A percentile compares a stretch with the other conserved stretches of the same genome.
Conservation (phyloP, 345 rosid genomes). For the Excoecaria agallocha region DNA sequence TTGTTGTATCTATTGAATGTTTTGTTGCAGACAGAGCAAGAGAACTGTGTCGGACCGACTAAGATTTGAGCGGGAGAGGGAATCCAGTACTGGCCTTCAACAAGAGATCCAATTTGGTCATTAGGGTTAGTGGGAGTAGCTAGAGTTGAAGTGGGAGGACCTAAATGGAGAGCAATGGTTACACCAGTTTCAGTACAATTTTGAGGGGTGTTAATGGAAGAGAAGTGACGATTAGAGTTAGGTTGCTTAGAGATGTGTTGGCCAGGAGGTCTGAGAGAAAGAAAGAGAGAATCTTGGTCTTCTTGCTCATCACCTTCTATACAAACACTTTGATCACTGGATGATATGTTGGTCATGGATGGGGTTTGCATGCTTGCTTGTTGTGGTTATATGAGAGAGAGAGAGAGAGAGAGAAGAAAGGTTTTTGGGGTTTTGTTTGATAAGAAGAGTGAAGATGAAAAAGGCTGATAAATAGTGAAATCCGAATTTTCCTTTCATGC, state of each 20-base stretch:
- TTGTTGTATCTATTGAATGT: conserved; percentile 88
- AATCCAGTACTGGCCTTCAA: conserved; percentile 73
- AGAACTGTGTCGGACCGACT: conserved; percentile 90
- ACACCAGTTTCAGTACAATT: conserved; percentile 36
- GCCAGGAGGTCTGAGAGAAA: conserved; percentile 82
- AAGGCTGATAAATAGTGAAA: neutral
- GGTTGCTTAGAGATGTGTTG: conserved; percentile 35
- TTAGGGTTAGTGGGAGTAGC: conserved; percentile 30
- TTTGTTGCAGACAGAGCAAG: conserved; percentile 84
- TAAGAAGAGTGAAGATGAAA: conserved; percentile 30
- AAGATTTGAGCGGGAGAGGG: conserved; percentile 86
- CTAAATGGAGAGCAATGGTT: conserved; percentile 70
- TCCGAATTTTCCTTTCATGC: no score
- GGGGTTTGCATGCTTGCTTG: conserved; percentile 47
- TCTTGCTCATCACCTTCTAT: conserved; percentile 38
- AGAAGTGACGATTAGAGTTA: neutral
- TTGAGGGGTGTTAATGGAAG: neutral
- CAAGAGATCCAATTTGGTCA: conserved; percentile 23
- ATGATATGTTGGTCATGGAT: conserved; percentile 40
- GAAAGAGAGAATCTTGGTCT: conserved; percentile 64
- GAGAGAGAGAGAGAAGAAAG: conserved; percentile 18
- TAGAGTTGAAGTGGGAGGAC: conserved; percentile 39
- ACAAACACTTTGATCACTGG: conserved; percentile 39
- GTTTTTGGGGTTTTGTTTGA: conserved; percentile 33
- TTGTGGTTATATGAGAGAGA: conserved; percentile 11